Base-by-base conservation (phyloP, 2,329 filamentous ascomycete species). In the Microcyclospora tardicrescens region DNA sequence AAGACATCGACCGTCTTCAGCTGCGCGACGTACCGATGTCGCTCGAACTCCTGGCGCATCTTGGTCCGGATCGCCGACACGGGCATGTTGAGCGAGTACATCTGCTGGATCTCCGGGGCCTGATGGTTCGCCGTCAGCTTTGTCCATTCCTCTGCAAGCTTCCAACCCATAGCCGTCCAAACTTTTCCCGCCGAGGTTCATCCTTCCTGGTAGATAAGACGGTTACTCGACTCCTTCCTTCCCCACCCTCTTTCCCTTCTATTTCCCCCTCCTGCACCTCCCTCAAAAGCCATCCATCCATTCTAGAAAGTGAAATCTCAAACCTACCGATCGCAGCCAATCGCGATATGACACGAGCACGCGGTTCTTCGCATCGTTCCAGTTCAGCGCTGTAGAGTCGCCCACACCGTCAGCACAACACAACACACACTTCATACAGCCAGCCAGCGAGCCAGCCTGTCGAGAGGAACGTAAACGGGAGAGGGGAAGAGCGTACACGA, bases 21-120 rank as follows among this genome's bases (percentile, higher is more conserved):
- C 68, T 96, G 86, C 62, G 82, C 84, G 51, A 94, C 86, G 61
- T 83, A 95, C 71, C 91, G 75, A 68, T 96, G 81, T 59, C 85
- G 77, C 72, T 98, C 91, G 61, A 95, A 98, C 61, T 98, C 87
- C 67, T 96, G 83, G 61, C 91, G 77, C 62, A 96, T 82, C 68
- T 93, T 89, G 43, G 89, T 93, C 53, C 91, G 83, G 60, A 98
- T 79, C 47, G 75, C 72, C 31, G 89, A 83, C 38, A 95, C 79
- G 38, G 89, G 86, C 58, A 93, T 76, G 60, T 84, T 84, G 57
- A 98, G 71, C 46, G 82, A 83, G 76, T 98, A 98, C 85, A 96
- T 94, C 45, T 78, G 82, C 65, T 96, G 91, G 59, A 98, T 89
- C 62, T 96, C 87, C 44, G 91, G 89, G 31, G 86, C 86, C 91